Evolutionary conservation across 1,284 basidiomycete genomes (phyloP).

Genomic region (Paramarasmius palmivorus): DNA sequence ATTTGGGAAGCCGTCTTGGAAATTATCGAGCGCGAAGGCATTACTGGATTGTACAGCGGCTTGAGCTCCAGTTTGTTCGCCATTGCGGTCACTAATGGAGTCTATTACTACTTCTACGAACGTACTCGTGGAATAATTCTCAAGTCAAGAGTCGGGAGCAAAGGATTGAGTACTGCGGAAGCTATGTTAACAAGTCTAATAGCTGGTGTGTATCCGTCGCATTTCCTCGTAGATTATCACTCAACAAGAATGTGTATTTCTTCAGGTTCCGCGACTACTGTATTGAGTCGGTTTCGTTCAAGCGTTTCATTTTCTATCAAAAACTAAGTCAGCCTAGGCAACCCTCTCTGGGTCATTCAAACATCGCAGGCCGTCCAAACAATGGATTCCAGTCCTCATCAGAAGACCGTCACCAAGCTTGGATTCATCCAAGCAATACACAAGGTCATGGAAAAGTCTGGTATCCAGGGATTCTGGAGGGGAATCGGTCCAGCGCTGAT

Average conservation of each 20-base stretch:
- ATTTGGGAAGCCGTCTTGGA: slow-evolving; percentile 67
- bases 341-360: slow-evolving; percentile 96
- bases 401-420: slow-evolving; percentile 48
- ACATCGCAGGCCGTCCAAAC: slow-evolving; percentile 85
- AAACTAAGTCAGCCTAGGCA: slow-evolving; percentile 32
- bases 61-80: slow-evolving; percentile 86
- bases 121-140: slow-evolving; percentile 60
- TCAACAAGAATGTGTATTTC: background rate
- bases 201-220: slow-evolving; percentile 55
- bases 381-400: slow-evolving; percentile 35
- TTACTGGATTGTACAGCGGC: slow-evolving; percentile 87
- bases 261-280: slow-evolving; percentile 84
- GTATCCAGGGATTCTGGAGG: slow-evolving; percentile 83
- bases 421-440: slow-evolving; percentile 70
- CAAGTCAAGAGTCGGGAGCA: slow-evolving; percentile 56
- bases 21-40: slow-evolving; percentile 84
- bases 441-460: slow-evolving; percentile 79
- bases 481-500: slow-evolving; percentile 95
- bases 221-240: slow-evolving; percentile 1
- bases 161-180: slow-evolving; percentile 80
- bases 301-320: background rate
- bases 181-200: slow-evolving; percentile 90
- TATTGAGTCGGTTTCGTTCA: slow-evolving; percentile 53
- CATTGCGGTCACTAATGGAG: slow-evolving; percentile 92
- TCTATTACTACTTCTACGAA: slow-evolving; percentile 87